These are phyloP conservation scores for Coniferiporia sulphurascens DNA, from an alignment of 1,284 basidiomycete genomes.

Conservation along the genomic window DNA sequence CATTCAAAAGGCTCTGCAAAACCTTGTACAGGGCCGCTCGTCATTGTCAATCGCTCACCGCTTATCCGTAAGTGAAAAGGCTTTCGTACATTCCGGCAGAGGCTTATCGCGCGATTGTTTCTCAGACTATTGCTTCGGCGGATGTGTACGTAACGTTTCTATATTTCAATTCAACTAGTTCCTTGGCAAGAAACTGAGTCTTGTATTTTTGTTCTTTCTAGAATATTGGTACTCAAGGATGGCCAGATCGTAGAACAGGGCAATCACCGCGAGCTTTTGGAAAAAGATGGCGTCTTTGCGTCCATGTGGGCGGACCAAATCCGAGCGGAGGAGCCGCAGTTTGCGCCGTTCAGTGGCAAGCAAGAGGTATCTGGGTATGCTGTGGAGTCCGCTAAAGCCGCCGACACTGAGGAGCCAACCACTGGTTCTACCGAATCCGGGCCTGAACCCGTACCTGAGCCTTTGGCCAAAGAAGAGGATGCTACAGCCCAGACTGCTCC, in stretches of 20 bases:
- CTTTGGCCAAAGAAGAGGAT: slow-evolving; percentile 13
- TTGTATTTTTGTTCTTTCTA: slow-evolving; percentile 28
- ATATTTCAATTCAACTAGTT: slow-evolving; percentile 24
- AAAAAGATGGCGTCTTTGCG: slow-evolving; percentile 65
- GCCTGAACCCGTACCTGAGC: slow-evolving; percentile 24
- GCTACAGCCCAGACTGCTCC: slow-evolving; percentile 1
- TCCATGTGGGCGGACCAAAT: slow-evolving; percentile 81
- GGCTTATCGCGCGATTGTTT: slow-evolving; percentile 21
- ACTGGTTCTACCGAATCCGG: slow-evolving; percentile 25
- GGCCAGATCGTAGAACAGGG: slow-evolving; percentile 79
- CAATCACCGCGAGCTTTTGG: slow-evolving; percentile 66
- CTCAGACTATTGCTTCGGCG: slow-evolving; percentile 69
- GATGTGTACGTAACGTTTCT: slow-evolving; percentile 46
- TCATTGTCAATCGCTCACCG: slow-evolving; percentile 79
- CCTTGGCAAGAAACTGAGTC: slow-evolving; percentile 2
- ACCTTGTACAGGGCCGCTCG: slow-evolving; percentile 64
- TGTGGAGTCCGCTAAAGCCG: slow-evolving; percentile 20
- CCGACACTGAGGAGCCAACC: slow-evolving; percentile 15
- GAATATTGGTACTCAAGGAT: slow-evolving; percentile 79
- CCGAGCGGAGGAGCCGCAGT: slow-evolving; percentile 43
- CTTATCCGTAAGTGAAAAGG: slow-evolving; percentile 54
- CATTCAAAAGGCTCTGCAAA: slow-evolving; percentile 78
- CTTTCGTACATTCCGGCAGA: slow-evolving; percentile 11
- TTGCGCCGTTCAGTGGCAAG: slow-evolving; percentile 29
- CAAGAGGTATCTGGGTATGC: slow-evolving; percentile 41